phyloP scores from a whole-genome alignment of 1,139 yeast genomes.

The Debaryomyces nepalensis region DNA sequence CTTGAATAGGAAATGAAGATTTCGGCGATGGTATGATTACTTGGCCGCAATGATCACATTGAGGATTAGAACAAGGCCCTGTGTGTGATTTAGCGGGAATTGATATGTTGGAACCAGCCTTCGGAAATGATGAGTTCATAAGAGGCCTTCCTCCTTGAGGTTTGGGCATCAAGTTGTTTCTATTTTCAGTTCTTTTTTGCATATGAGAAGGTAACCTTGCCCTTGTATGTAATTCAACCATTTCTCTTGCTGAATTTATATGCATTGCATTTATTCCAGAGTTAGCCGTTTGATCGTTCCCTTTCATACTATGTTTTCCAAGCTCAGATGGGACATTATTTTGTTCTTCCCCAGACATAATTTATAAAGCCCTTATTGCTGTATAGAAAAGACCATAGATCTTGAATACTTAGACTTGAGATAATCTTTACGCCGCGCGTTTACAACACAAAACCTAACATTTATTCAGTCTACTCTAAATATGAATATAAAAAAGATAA shows the following conservation, averaged over 20 bases:
- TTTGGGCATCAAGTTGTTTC: not conserved
- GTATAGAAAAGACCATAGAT: too few relatives aligned
- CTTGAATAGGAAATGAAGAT: constrained; percentile 63
- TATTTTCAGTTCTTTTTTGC: constrained; percentile 5
- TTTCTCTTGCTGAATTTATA: constrained; percentile 65
- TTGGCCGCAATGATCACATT: constrained; percentile 67
- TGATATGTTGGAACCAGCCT: constrained; percentile 20
- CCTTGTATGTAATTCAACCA: constrained; percentile 51
- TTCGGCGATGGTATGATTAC: constrained; percentile 77
- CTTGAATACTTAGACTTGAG: not conserved
- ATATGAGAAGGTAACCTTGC: constrained; percentile 35
- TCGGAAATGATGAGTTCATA: constrained; percentile 15
- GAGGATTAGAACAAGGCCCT: constrained; percentile 52
- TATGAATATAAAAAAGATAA: not conserved
- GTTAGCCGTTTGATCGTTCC: not conserved
- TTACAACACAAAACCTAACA: constrained; percentile 4
- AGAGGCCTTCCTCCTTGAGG: not conserved
- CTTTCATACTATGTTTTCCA: not conserved
- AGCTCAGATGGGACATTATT: not conserved
- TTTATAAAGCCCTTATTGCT: too few relatives aligned
- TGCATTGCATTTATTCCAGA: constrained; percentile 59
- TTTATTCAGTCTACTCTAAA: too few relatives aligned
- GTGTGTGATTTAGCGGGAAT: constrained; percentile 41
- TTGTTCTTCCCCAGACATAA: not conserved
- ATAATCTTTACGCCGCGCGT: not conserved